These are phyloP conservation scores for Musa acuminata DNA, from an alignment of 176 grass and related monocot genomes.

Conservation along the genomic window DNA sequence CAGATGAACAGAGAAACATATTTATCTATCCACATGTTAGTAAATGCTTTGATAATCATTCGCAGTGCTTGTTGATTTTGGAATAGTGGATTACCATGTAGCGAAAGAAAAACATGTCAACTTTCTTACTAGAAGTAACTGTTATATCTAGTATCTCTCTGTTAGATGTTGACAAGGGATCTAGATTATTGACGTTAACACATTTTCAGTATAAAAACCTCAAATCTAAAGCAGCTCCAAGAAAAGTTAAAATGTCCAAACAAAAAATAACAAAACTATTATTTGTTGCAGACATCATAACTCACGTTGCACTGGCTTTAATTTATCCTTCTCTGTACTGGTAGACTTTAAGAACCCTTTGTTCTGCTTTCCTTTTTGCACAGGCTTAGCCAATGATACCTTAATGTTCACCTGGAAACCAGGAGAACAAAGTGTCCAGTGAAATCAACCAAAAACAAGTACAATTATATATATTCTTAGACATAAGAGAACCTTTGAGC, in stretches of 20 bases:
- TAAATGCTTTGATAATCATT: not conserved
- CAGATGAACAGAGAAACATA: not conserved
- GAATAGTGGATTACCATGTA: too few species aligned
- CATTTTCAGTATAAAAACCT: not conserved
- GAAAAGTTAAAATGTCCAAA: not conserved
- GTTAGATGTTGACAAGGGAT: not conserved
- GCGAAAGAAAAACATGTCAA: too few species aligned
- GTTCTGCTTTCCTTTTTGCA: conserved; percentile 34
- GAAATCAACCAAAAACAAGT: not conserved
- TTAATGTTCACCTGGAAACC: conserved; percentile 53
- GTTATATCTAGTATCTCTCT: not conserved
- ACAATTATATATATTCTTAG: not conserved
- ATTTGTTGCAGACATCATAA: conserved; percentile 19
- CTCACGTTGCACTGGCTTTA: conserved; percentile 41
- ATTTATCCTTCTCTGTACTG: conserved; percentile 29
- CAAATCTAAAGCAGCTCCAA: not conserved
- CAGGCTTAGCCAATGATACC: conserved; percentile 55
- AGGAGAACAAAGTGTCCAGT: conserved; percentile 13
- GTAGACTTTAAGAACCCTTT: conserved; percentile 35
- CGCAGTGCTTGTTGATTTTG: too few species aligned
- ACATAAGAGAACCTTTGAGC: conserved; percentile 42
- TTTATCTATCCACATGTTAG: not conserved
- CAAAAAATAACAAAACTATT: not conserved
- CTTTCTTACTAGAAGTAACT: not conserved
- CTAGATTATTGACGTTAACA: not conserved